Percentiles rank a stretch among this genome's conserved stretches.
These are phyloP conservation scores for Fusarium sp. DNA, from an alignment of 2,329 filamentous ascomycete genomes.

Conservation along the genomic window DNA sequence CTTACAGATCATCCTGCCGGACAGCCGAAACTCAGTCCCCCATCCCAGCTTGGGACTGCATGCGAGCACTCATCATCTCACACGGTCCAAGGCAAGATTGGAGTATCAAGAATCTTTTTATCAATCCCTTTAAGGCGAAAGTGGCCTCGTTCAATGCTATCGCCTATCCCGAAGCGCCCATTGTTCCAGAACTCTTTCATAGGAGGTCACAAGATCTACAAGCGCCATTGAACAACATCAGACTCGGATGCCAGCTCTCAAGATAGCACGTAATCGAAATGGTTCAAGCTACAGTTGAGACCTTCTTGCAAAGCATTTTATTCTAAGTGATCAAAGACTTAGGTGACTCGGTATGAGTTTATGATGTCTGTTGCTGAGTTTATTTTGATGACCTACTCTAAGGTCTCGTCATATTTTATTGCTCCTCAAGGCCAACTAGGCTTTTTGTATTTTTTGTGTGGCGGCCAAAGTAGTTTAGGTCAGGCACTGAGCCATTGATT, in stretches of 20 bases:
- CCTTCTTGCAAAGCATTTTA: background rate
- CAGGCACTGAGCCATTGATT: background rate
- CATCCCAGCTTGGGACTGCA: rapidly evolving
- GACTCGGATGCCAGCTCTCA: background rate
- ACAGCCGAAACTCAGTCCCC: background rate
- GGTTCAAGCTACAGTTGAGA: rapidly evolving
- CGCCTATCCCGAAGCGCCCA: rapidly evolving
- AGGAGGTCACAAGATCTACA: background rate
- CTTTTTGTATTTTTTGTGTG: background rate
- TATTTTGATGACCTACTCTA: background rate
- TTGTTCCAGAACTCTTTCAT: too few species aligned
- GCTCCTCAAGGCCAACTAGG: background rate
- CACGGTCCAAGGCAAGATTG: rapidly evolving
- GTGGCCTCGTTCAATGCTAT: rapidly evolving
- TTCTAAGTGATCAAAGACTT: rapidly evolving
- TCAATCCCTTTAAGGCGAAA: rapidly evolving
- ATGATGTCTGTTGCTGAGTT: background rate
- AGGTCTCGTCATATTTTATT: background rate
- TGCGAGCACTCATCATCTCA: too few species aligned
- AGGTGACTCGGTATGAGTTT: background rate
- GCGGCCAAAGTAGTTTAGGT: rapidly evolving
- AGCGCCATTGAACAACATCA: background rate
- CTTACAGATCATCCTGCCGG: background rate
- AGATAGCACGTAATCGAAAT: background rate
- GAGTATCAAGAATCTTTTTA: too few species aligned